Percentiles rank a stretch among this genome's conserved stretches.
Conservation (phyloP, 768 basidiomycete species). For the Cystofilobasidium macerans region DNA sequence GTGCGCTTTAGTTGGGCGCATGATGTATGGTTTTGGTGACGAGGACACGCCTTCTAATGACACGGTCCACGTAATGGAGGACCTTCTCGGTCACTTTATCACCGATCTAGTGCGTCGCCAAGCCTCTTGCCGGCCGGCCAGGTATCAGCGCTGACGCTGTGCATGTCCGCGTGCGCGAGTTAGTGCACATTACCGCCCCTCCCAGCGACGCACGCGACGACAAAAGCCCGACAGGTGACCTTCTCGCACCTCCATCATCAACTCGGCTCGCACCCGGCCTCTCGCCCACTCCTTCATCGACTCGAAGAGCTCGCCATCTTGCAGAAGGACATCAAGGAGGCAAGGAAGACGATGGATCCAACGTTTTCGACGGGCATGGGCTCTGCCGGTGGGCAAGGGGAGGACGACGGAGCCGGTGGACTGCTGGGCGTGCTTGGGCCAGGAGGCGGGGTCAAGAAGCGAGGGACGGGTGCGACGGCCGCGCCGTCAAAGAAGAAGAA, state of each 20-base stretch:
- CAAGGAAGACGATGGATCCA: slow-evolving; percentile 15
- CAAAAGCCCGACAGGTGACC: slow-evolving; percentile 17
- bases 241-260: slow-evolving; percentile 8
- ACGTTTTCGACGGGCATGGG: slow-evolving; percentile 1
- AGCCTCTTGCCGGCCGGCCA: background rate
- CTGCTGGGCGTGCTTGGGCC: no score
- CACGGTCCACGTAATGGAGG: slow-evolving; percentile 83
- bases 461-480: no score
- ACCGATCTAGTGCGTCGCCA: slow-evolving; percentile 56
- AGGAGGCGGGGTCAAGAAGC: no score
- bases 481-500: no score
- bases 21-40: slow-evolving; percentile 93
- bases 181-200: slow-evolving; percentile 21
- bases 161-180: no score
- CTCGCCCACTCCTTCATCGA: slow-evolving; percentile 20
- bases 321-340: slow-evolving; percentile 24
- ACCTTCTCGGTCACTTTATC: slow-evolving; percentile 82
- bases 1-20: slow-evolving; percentile 51
- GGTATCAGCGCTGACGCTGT: background rate
- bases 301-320: slow-evolving; percentile 22
- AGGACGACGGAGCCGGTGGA: background rate
- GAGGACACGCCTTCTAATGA: slow-evolving; percentile 78
- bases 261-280: slow-evolving; percentile 16
- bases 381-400: background rate
- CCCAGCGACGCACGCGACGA: slow-evolving; percentile 1